Percentiles rank a stretch among this genome's conserved stretches.
Conservation (phyloP, 2,329 filamentous ascomycete genomes). For the Xylaria sp. region DNA sequence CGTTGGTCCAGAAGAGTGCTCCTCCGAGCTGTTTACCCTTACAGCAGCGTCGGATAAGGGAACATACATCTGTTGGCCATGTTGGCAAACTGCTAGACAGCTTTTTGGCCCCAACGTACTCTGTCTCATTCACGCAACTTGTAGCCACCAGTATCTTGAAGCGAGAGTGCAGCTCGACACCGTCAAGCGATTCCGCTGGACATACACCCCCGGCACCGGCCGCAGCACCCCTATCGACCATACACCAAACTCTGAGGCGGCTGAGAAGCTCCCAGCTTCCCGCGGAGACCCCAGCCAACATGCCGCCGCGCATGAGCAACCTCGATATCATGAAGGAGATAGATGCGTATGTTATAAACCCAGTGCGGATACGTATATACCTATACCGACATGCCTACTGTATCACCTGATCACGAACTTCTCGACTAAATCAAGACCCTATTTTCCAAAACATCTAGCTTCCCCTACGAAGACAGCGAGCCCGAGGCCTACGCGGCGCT, state of each 20-base stretch:
- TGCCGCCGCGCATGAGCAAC: constrained; percentile 40
- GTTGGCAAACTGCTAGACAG: no score
- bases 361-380: neutral
- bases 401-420: no score
- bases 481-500: constrained; percentile 57
- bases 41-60: no score
- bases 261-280: neutral
- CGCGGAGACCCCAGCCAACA: constrained; percentile 15
- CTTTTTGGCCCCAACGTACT: neutral
- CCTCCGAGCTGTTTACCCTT: no score
- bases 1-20: no score
- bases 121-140: neutral
- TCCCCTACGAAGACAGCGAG: constrained; percentile 72
- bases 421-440: no score
- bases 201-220: constrained; percentile 4
- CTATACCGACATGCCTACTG: no score
- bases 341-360: constrained; percentile 51
- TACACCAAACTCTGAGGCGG: constrained; percentile 13
- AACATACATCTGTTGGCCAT: no score
- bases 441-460: constrained; percentile 42
- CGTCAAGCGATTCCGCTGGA: neutral
- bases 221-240: constrained; percentile 12
- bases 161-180: neutral
- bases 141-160: neutral
- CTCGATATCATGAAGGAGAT: constrained; percentile 57